Percentiles rank a stretch among this genome's conserved stretches.
Evolutionary conservation across 768 basidiomycete species (phyloP).

Genomic region (Rhodosporidiobolus odoratus): DNA sequence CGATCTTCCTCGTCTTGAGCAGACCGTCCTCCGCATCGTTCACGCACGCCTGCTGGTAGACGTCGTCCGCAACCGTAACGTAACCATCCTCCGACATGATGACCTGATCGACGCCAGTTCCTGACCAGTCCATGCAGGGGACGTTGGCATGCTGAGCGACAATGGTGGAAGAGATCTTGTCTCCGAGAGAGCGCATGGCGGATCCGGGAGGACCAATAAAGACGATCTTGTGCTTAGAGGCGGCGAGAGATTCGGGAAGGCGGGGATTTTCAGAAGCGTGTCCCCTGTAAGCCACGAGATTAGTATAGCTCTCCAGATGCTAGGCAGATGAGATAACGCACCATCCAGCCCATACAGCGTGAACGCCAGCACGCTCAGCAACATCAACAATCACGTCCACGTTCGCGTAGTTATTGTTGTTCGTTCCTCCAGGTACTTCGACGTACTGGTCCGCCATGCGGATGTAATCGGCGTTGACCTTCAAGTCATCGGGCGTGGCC

Average conservation of each 20-base stretch:
- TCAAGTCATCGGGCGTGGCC: slow-evolving; percentile 79
- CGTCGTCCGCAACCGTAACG: slow-evolving; percentile 87
- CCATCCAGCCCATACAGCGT: slow-evolving; percentile 99
- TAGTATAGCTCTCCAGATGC: background rate
- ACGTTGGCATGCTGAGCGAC: slow-evolving; percentile 95
- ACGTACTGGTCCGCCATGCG: slow-evolving; percentile 99
- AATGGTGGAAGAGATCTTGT: slow-evolving; percentile 99
- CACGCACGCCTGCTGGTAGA: slow-evolving; percentile 82
- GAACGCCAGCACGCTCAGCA: slow-evolving; percentile 92
- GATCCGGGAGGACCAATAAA: slow-evolving; percentile 99
- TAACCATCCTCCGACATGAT: slow-evolving; percentile 75
- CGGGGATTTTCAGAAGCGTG: slow-evolving; percentile 99
- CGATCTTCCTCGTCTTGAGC: slow-evolving; percentile 73
- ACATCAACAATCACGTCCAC: slow-evolving; percentile 98
- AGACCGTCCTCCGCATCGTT: slow-evolving; percentile 81
- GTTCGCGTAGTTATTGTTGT: slow-evolving; percentile 99
- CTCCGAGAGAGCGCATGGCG: slow-evolving; percentile 97
- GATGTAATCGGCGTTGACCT: slow-evolving; percentile 97
- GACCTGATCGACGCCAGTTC: slow-evolving; percentile 85
- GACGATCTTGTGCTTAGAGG: slow-evolving; percentile 90
- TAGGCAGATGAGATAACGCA: slow-evolving; percentile 39
- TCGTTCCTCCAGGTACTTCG: slow-evolving; percentile 95
- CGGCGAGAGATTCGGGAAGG: slow-evolving; percentile 83
- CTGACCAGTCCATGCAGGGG: slow-evolving; percentile 99
- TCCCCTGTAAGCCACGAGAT: slow-evolving; percentile 52